Percentiles rank a stretch among this genome's conserved stretches.
These are phyloP conservation scores for Haplosporangium sp. DNA, from an alignment of 371 early-diverging fungal species.

Conservation along the genomic window DNA sequence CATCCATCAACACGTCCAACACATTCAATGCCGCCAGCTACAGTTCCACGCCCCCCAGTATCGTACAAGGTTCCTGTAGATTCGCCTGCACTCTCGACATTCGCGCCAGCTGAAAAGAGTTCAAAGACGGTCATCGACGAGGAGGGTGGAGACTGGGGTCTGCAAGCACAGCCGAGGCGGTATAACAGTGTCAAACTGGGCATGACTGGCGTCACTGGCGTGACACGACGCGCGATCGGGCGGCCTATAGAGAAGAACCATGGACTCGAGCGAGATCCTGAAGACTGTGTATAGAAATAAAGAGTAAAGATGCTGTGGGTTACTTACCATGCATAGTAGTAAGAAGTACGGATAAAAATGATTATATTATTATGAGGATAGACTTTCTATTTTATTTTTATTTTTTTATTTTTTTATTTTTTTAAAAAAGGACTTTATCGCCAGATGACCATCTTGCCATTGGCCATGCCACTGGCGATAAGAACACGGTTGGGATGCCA, in stretches of 20 bases:
- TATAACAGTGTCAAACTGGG: conserved; percentile 48
- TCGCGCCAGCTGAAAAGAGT: neutral
- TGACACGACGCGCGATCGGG: conserved; percentile 47
- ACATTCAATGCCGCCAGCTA: conserved; percentile 5
- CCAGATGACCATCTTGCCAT: conserved; percentile 63
- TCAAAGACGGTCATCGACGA: conserved; percentile 39
- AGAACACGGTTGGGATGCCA: conserved; percentile 70
- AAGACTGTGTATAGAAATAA: conserved; percentile 37
- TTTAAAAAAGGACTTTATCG: conserved; percentile 15
- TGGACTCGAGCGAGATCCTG: conserved; percentile 41
- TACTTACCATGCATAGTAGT: no score
- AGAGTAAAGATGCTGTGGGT: neutral
- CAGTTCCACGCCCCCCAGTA: conserved; percentile 18
- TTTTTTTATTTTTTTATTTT: neutral
- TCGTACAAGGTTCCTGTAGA: conserved; percentile 17
- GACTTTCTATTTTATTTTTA: neutral
- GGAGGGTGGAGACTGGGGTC: conserved; percentile 44
- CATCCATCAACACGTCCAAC: neutral
- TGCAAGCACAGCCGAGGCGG: conserved; percentile 38
- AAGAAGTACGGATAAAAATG: neutral
- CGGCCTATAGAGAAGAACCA: conserved; percentile 39
- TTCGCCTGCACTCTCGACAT: neutral
- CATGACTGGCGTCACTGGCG: conserved; percentile 41
- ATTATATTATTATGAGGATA: neutral
- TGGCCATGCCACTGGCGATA: conserved; percentile 62